Base-by-base conservation (phyloP, 2,329 filamentous ascomycete species). In the Penicillium sclerotigenum region DNA sequence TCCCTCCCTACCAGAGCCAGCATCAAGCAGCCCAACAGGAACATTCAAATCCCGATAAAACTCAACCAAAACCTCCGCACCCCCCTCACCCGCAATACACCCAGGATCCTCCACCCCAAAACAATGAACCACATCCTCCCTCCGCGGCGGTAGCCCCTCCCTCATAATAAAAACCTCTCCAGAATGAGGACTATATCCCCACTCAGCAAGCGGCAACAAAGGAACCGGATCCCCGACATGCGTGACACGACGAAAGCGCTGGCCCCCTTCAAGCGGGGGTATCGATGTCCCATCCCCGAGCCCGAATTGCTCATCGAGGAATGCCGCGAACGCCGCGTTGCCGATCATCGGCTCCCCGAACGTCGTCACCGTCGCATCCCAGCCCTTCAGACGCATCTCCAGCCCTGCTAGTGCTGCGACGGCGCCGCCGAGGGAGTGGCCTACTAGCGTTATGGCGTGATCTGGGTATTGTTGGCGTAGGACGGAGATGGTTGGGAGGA, bases 401-500 rank as follows among this genome's bases (percentile, higher is more conserved):
- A 97, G 79, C 1, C 84, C 90, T 0, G 92, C 94, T 4, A 99
- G 82, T 1, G 90, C 88, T 3, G 94, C 93, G 2, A 99, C 90
- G 0, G 94, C 92, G 16, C 94, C 94, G 20, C 94, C 94, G 0
- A 99, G 84, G 48, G 90, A 96, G 72, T 99, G 94, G 0, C 94
- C 94, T 8, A 96, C 85, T 3, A 99, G 79, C 24, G 88, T 86
- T 14, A 97, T 76, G 38, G 85, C 77, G 66, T 95, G 93, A 24
- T 83, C 77, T 0, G 89, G 89, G 67, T 93, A 83, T 40, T 82
- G 75, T 16, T 78, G 71, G 24, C 82, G 78, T 5, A 90, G 77
- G 5, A 77, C 74, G 52, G 83, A 77, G 4, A 99, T 76, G 28
- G 86, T 78, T 0, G 87, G 83, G 16, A 96, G 72, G 28, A 99